These are phyloP conservation scores for Tetracentron sinense DNA, from an alignment of 164 flowering plant species.

Conservation along the genomic window DNA sequence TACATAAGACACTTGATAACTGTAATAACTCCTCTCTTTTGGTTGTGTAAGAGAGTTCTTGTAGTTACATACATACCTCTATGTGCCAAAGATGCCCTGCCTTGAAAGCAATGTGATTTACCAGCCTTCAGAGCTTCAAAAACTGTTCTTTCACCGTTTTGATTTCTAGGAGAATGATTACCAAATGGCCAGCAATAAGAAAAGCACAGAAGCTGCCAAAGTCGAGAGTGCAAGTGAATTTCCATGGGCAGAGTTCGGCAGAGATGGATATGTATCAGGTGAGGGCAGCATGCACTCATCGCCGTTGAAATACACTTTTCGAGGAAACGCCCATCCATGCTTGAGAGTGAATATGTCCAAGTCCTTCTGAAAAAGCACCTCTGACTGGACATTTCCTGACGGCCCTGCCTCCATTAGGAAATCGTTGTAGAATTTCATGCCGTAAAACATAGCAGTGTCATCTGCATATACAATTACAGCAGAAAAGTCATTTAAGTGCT, in stretches of 20 bases:
- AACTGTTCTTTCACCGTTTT: background rate
- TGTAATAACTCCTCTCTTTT: too few species aligned
- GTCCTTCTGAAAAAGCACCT: conserved; percentile 67
- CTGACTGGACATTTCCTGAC: conserved; percentile 73
- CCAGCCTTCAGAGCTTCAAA: conserved; percentile 3
- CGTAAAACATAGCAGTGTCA: conserved; percentile 86
- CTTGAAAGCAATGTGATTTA: background rate
- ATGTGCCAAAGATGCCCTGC: conserved; percentile 5
- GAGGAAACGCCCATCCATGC: conserved; percentile 86
- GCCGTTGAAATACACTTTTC: conserved; percentile 80
- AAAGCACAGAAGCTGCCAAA: conserved; percentile 20
- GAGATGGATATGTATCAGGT: conserved; percentile 69
- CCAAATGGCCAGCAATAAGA: conserved; percentile 21
- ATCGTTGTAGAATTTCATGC: conserved; percentile 82
- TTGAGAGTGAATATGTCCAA: conserved; percentile 52
- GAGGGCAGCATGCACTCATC: conserved; percentile 83
- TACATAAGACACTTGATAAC: too few species aligned
- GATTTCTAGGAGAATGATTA: conserved; percentile 12
- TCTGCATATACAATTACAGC: conserved; percentile 40
- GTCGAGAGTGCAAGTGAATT: conserved; percentile 13
- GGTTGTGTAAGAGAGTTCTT: background rate
- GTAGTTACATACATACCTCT: background rate
- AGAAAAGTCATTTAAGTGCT: background rate
- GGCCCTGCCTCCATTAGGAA: conserved; percentile 77
- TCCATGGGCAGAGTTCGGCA: conserved; percentile 51